Evolutionary conservation across 192 early-diverging fungal genomes (phyloP), one percentile per base, ranked within the genome.

Genomic region (Backusella australiensis): DNA sequence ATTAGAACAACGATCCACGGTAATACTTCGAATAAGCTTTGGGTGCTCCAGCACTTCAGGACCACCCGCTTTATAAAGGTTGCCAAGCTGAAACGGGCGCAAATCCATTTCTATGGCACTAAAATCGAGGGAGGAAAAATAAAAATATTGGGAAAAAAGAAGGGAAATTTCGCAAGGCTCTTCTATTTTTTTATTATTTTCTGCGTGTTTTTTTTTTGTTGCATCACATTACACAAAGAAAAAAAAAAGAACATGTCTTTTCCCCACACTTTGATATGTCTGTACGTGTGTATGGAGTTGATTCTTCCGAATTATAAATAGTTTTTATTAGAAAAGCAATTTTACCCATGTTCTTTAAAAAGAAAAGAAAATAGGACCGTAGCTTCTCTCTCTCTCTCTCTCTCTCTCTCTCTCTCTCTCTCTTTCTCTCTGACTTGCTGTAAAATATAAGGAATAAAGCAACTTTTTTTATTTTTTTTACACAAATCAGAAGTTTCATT

Each of bases 1-100:
- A 63, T 91, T 95, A 29, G 84, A 77, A 11, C 95, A 82, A 2
- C 96, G 88, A 59, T 89, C 85, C 68, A 93, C 77, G 6, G 94
- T 96, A 49, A 99, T 93, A 53, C 81, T 82, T 1, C 92, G 90
- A 26, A 85, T 75, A 21, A 87, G 73, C 21, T 87, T 79, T 1
- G 88, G 86, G 26, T 73, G 78, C 9, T 67, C 46, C 34, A 76
- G 32, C 23, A 72, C 75, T 63, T 42, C 38, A 15, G 79, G 75
- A n/a, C 32, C 70, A 32, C 42, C 34, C 14, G 56, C 35, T n/a
- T 38, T 69, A 12, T 63, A 63, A 63, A 63, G 56, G 56, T 63
- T 29, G 26, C 56, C 56, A 29, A 63, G 56, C 11, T 63, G 56
- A 63, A 59, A 59, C 23, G 39, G 34, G 34, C 34, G 68, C n/a